phyloP scores from a whole-genome alignment of 2,329 filamentous ascomycete species.

The Fusarium paranaense region DNA sequence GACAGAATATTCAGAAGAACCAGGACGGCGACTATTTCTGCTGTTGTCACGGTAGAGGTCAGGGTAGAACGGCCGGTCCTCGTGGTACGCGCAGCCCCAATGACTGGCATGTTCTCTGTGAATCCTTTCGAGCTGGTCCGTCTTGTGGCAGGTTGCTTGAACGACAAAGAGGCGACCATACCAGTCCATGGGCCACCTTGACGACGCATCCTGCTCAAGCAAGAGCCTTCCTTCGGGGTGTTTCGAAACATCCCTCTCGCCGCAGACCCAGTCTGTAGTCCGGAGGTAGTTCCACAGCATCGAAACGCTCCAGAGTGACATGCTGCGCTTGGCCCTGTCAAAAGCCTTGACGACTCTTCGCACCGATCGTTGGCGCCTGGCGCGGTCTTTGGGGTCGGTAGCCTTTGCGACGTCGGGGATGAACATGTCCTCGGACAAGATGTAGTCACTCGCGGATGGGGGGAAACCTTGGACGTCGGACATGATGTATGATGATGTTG shows the following conservation, averaged over 20 bases:
- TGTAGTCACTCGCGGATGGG: not conserved
- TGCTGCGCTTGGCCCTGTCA: not conserved
- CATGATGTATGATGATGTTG: not conserved
- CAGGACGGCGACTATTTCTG: not conserved
- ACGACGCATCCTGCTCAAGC: not conserved
- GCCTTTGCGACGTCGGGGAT: not conserved
- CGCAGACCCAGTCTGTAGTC: not conserved
- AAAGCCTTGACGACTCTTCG: not conserved
- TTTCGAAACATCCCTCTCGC: not conserved
- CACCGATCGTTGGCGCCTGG: not conserved
- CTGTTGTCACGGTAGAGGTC: not conserved
- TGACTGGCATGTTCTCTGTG: not conserved
- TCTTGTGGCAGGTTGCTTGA: not conserved
- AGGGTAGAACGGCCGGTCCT: not conserved
- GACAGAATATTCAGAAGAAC: not conserved
- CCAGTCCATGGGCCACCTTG: not conserved
- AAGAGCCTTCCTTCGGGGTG: not conserved
- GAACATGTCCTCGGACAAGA: not conserved
- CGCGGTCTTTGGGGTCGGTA: not conserved
- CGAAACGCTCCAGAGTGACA: not conserved
- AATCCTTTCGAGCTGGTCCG: not conserved
- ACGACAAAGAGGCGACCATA: not conserved
- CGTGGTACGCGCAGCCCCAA: not conserved
- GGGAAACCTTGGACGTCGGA: not conserved
- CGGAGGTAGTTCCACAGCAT: not conserved